Base-by-base conservation (phyloP, 2,329 filamentous ascomycete species). In the Thielaviopsis populi region DNA sequence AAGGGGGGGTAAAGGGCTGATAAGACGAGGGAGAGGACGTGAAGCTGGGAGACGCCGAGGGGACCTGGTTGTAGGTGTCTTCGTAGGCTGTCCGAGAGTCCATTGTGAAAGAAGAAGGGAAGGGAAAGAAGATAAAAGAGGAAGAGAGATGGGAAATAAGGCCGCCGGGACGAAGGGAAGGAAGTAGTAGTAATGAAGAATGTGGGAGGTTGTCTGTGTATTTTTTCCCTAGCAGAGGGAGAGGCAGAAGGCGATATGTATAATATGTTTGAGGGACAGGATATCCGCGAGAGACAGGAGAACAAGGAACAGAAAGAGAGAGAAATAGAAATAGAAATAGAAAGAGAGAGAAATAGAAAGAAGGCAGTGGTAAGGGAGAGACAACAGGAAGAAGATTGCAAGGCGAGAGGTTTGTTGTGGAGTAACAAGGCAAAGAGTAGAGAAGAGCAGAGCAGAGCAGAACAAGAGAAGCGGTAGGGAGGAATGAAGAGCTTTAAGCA, bases 1-100 rank as follows among this genome's bases (percentile, higher is more conserved):
- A 78, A 37, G 72, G 74, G 54, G 77, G 76, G 48, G 76, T 78
- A 66, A 74, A 78, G 30, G 75, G 72, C 48, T 76, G 76, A 72
- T 76, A 77, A 61, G 70, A 68, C 40, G 74, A 75, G 33, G 69
- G 69, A 2, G 74, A 75, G 37, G 74, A 74, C 6, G 75, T 76
- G 68, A 75, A 76, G 70, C 74, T 76, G 43, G 69, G 70, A 41
- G 70, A 68, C 43, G 72, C 69, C 24, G 73, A 73, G 17, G 73
- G 70, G 30, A 59, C 61, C 24, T 62, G 61, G 42, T 30, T 73
- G 69, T 74, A 75, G 72, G 70, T 70, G 66, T 75, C 74, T 61
- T 76, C 74, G 71, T 76, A 73, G 65, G 73, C 71, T 68, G 75
- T 74, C 68, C 70, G 69, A 65, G 72, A 75, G 22, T 75, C 73